phyloP scores from a whole-genome alignment of 2,329 filamentous ascomycete genomes.

The Trichoderma arundinaceum region DNA sequence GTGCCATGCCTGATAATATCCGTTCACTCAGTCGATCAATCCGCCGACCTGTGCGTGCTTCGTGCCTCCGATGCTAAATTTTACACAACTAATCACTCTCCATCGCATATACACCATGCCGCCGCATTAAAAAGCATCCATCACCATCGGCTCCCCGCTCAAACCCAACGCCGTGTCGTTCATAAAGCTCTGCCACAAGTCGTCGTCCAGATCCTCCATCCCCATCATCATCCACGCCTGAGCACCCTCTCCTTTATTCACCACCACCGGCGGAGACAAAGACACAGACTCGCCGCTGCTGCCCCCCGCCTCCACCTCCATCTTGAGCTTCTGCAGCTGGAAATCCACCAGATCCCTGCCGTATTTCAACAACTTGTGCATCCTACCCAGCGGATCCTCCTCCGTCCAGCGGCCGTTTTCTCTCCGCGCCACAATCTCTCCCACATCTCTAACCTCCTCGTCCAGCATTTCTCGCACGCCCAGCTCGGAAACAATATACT shows the following conservation, averaged over 20 bases:
- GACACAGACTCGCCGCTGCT: background rate
- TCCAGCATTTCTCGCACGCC: constrained; percentile 40
- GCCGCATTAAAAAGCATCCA: constrained; percentile 32
- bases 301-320: constrained; percentile 33
- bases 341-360: constrained; percentile 41
- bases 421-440: constrained; percentile 41
- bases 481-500: constrained; percentile 46
- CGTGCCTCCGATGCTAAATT: background rate
- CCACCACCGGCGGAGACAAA: background rate
- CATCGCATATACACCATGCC: no score
- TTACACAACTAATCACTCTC: background rate
- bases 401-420: constrained; percentile 37
- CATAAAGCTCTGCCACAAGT: constrained; percentile 40
- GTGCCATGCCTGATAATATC: background rate
- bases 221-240: constrained; percentile 36
- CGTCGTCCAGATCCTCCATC: constrained; percentile 37
- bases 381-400: constrained; percentile 44
- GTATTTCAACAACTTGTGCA: constrained; percentile 42
- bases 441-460: constrained; percentile 42
- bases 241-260: constrained; percentile 33
- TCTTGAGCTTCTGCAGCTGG: constrained; percentile 37
- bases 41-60: background rate
- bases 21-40: background rate
- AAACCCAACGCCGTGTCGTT: constrained; percentile 39
- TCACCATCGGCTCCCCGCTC: constrained; percentile 39